Conservation (phyloP, 164 flowering plant species). For the Litsea cubeba region DNA sequence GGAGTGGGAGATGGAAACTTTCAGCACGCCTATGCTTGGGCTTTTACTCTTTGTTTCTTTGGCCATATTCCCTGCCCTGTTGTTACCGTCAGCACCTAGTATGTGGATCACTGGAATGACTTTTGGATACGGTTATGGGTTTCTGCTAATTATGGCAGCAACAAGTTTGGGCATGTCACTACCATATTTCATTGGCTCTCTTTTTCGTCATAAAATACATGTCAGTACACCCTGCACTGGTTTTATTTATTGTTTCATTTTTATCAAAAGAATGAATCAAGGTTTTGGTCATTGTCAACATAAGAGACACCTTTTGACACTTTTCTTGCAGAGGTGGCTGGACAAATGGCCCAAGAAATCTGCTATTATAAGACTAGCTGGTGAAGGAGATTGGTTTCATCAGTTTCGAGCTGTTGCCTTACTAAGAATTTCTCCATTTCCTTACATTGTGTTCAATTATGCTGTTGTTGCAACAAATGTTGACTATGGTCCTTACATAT, state of each 20-base stretch:
- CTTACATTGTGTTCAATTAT: constrained; percentile 80
- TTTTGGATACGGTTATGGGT: constrained; percentile 90
- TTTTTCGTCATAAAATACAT: constrained; percentile 66
- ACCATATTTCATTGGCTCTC: constrained; percentile 81
- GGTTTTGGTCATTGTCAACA: not conserved
- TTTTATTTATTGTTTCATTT: not conserved
- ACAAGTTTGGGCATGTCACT: constrained; percentile 67
- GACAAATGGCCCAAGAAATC: constrained; percentile 85
- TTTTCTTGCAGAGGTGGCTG: constrained; percentile 55
- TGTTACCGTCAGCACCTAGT: constrained; percentile 85
- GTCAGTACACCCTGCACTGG: constrained; percentile 31
- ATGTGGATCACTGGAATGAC: constrained; percentile 98
- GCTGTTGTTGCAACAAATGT: constrained; percentile 87
- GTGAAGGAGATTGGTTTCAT: constrained; percentile 85
- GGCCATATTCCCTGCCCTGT: constrained; percentile 68
- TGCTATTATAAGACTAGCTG: constrained; percentile 72
- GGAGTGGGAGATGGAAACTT: constrained; percentile 74
- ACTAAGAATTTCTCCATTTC: constrained; percentile 91
- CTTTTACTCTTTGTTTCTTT: constrained; percentile 67
- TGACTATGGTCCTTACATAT: constrained; percentile 70
- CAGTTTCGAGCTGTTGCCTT: constrained; percentile 80
- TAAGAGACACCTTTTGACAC: not conserved
- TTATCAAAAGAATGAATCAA: not conserved
- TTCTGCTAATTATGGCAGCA: constrained; percentile 60
- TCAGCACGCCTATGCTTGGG: constrained; percentile 61